Percentiles rank a stretch among this genome's conserved stretches.
Conservation (phyloP, 257 asterid genomes). For the Lycium ferocissimum region DNA sequence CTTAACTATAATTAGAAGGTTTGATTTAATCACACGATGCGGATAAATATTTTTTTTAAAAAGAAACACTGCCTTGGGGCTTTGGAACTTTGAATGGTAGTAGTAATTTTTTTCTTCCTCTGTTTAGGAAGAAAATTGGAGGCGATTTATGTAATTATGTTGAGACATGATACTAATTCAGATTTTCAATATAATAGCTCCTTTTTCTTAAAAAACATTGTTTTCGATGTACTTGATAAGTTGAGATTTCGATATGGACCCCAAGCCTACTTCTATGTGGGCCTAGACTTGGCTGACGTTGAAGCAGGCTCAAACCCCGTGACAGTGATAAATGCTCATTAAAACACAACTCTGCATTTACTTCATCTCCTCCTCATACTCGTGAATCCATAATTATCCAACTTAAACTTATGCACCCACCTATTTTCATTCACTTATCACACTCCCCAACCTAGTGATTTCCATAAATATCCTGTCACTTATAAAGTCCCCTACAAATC, state of each 20-base stretch:
- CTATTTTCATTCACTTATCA: slow-evolving; percentile 31
- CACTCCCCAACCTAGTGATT: slow-evolving; percentile 40
- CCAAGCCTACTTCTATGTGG: slow-evolving; percentile 3
- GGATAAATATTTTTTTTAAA: too few species aligned
- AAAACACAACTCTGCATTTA: slow-evolving; percentile 42
- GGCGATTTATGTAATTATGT: too few species aligned
- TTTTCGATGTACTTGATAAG: not conserved
- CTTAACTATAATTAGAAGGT: too few species aligned
- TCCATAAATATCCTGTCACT: slow-evolving; percentile 4
- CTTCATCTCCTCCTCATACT: slow-evolving; percentile 51
- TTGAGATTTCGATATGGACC: not conserved
- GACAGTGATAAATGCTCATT: slow-evolving; percentile 58
- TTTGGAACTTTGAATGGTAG: too few species aligned
- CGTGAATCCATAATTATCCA: slow-evolving; percentile 68
- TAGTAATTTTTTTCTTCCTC: too few species aligned
- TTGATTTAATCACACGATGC: too few species aligned
- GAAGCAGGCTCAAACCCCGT: slow-evolving; percentile 51
- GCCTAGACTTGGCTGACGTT: not conserved
- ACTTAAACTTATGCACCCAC: slow-evolving; percentile 47
- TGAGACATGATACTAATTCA: too few species aligned
- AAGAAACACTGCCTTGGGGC: too few species aligned
- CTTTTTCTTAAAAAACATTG: too few species aligned
- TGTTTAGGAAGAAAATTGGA: too few species aligned
- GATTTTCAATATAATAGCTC: too few species aligned
- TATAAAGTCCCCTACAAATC: slow-evolving; percentile 32